phyloP scores from a whole-genome alignment of 2,329 filamentous ascomycete species.

The Akanthomyces uredinophilus region DNA sequence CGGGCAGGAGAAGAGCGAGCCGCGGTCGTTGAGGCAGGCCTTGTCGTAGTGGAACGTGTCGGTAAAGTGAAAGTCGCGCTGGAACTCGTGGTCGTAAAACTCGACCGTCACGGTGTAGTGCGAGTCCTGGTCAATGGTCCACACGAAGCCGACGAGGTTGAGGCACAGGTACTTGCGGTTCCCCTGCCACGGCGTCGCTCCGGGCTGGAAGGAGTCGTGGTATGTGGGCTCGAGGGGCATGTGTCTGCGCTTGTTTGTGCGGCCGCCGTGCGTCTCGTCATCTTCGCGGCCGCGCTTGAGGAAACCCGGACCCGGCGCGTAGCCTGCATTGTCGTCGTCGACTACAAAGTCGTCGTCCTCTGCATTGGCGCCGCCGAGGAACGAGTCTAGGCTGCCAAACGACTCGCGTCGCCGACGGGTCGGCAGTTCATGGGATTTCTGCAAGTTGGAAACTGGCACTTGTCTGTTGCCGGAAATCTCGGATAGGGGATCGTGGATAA shows the following conservation, averaged over 20 bases:
- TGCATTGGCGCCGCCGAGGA: slow-evolving; percentile 49
- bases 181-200: slow-evolving; percentile 92
- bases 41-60: slow-evolving; percentile 96
- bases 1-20: slow-evolving; percentile 78
- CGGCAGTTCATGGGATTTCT: slow-evolving; percentile 42
- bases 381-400: slow-evolving; percentile 73
- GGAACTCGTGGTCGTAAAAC: slow-evolving; percentile 90
- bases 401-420: slow-evolving; percentile 56
- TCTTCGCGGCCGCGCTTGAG: slow-evolving; percentile 47
- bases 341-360: slow-evolving; percentile 78
- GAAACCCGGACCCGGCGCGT: slow-evolving; percentile 55
- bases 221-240: slow-evolving; percentile 53
- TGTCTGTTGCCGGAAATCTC: slow-evolving; percentile 64
- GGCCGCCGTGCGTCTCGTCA: slow-evolving; percentile 45
- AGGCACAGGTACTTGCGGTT: slow-evolving; percentile 90
- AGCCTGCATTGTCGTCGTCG: slow-evolving; percentile 93
- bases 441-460: slow-evolving; percentile 46
- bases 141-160: slow-evolving; percentile 90
- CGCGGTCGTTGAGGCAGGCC: slow-evolving; percentile 81
- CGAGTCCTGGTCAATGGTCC: slow-evolving; percentile 93
- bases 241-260: slow-evolving; percentile 45
- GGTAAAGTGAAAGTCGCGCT: slow-evolving; percentile 95
- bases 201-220: slow-evolving; percentile 86
- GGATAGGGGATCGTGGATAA: slow-evolving; percentile 73
- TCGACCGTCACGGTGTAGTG: slow-evolving; percentile 94